These are phyloP conservation scores for Penicillium simplicissimum DNA, from an alignment of 495 filamentous ascomycete genomes.

Conservation along the genomic window DNA sequence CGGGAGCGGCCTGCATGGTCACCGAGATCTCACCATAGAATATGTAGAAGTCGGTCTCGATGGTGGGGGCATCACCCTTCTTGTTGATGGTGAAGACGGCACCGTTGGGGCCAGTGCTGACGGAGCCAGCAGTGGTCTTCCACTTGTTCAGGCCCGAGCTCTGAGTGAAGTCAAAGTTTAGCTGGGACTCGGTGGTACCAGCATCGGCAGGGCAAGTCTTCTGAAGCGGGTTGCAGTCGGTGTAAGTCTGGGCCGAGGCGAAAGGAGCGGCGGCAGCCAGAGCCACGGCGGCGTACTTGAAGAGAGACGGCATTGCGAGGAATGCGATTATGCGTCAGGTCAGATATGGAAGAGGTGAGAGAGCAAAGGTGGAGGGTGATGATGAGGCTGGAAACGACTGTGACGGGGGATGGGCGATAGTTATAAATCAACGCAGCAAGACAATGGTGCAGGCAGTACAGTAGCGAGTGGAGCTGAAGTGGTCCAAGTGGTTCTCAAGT, in stretches of 20 bases:
- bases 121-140: slow-evolving; percentile 58
- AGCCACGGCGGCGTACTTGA: slow-evolving; percentile 38
- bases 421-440: background rate
- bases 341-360: slow-evolving; percentile 1
- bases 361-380: background rate
- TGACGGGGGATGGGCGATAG: background rate
- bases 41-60: slow-evolving; percentile 73
- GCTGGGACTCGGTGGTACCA: slow-evolving; percentile 15
- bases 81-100: slow-evolving; percentile 72
- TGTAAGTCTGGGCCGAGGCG: slow-evolving; percentile 49
- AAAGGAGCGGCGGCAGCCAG: slow-evolving; percentile 39
- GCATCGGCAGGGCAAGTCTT: slow-evolving; percentile 24
- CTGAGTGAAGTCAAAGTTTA: slow-evolving; percentile 59
- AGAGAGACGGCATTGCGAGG: slow-evolving; percentile 33
- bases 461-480: slow-evolving; percentile 7
- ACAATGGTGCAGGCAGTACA: background rate
- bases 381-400: background rate
- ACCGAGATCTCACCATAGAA: slow-evolving; percentile 75
- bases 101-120: slow-evolving; percentile 53
- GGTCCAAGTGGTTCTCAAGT: background rate
- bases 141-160: slow-evolving; percentile 54
- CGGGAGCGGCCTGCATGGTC: slow-evolving; percentile 68
- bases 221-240: slow-evolving; percentile 45
- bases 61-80: slow-evolving; percentile 71
- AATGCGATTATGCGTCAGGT: background rate